These are phyloP conservation scores for Xylaria digitata DNA, from an alignment of 2,329 filamentous ascomycete genomes.

Conservation along the genomic window DNA sequence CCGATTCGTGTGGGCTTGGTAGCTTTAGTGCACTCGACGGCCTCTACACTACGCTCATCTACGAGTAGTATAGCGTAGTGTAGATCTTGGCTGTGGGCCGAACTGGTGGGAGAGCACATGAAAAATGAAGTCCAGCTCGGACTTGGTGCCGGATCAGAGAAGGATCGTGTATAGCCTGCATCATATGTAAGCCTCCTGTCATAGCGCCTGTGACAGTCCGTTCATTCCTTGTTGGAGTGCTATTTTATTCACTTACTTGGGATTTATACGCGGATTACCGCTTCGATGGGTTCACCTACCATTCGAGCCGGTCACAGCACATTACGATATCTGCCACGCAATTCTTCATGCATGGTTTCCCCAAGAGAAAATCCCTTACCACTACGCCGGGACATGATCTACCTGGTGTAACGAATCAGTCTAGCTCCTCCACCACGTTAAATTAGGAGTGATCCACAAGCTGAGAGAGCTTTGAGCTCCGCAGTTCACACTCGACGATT, in stretches of 20 bases:
- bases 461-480: not conserved
- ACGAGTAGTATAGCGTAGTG: not conserved
- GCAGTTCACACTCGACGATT: not conserved
- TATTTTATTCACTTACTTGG: not conserved
- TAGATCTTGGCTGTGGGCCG: too few species aligned
- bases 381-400: slow-evolving; percentile 16
- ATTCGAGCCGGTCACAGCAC: not conserved
- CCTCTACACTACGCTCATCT: not conserved
- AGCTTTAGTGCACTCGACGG: not conserved
- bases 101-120: too few species aligned
- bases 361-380: slow-evolving; percentile 7
- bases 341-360: slow-evolving; percentile 6
- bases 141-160: not conserved
- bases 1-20: not conserved
- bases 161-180: not conserved
- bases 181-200: slow-evolving; percentile 5
- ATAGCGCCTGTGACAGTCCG: not conserved
- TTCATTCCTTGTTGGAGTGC: slow-evolving; percentile 1
- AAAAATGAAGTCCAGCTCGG: not conserved
- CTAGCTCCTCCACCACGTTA: not conserved
- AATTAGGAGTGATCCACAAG: not conserved
- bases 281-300: not conserved
- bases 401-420: slow-evolving; percentile 6
- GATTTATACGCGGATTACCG: not conserved
- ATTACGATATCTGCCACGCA: not conserved